These are phyloP conservation scores for Penicillium verhagenii DNA, from an alignment of 495 filamentous ascomycete species.

Conservation along the genomic window DNA sequence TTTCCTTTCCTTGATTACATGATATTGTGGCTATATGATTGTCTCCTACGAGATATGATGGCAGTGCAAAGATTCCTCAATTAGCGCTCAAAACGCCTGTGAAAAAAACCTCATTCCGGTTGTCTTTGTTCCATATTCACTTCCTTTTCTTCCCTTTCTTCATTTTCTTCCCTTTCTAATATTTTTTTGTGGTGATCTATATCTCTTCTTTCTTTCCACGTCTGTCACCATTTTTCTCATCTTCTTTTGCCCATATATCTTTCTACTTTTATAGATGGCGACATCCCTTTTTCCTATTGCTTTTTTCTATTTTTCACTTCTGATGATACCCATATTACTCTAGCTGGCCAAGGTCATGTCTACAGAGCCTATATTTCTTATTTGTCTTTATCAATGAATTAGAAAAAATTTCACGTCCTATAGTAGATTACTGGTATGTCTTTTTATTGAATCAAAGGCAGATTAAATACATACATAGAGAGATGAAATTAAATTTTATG, in stretches of 20 bases:
- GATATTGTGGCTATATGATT: neutral
- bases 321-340: slow-evolving; percentile 11
- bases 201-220: neutral
- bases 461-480: too few species aligned
- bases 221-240: neutral
- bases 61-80: neutral
- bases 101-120: neutral
- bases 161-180: neutral
- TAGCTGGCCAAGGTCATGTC: neutral
- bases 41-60: neutral
- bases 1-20: neutral
- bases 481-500: too few species aligned
- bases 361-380: neutral
- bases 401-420: too few species aligned
- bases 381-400: too few species aligned
- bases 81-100: neutral
- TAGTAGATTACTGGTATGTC: too few species aligned
- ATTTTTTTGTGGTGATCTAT: neutral
- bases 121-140: neutral
- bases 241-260: neutral
- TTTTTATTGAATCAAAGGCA: too few species aligned
- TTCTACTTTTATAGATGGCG: neutral
- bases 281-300: neutral
- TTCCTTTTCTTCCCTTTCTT: neutral
- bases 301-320: slow-evolving; percentile 7